Conservation (phyloP, 2,329 filamentous ascomycete species). For the Phialophora expanda region DNA sequence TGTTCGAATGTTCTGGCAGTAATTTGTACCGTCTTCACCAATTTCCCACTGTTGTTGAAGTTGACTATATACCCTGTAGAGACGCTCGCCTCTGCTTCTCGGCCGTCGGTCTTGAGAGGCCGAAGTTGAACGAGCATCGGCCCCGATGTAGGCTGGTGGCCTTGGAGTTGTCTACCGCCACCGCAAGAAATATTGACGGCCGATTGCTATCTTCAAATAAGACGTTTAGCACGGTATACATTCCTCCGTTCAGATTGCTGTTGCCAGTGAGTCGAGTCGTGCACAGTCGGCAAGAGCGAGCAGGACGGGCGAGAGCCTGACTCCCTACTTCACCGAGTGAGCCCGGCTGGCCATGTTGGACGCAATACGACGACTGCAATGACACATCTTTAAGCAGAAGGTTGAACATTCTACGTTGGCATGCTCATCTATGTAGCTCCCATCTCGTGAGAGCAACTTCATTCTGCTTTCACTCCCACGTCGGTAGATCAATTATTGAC, state of each 20-base stretch:
- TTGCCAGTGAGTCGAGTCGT: neutral
- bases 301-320: neutral
- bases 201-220: neutral
- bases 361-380: neutral
- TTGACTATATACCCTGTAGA: neutral
- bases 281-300: neutral
- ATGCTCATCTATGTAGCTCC: neutral
- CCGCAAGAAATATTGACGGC: neutral
- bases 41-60: neutral
- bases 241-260: neutral
- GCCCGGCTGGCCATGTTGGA: neutral
- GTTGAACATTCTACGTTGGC: neutral
- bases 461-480: neutral
- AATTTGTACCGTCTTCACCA: neutral
- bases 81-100: neutral
- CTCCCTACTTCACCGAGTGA: neutral
- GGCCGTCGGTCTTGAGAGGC: neutral
- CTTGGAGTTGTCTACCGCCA: neutral
- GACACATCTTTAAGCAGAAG: neutral
- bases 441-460: neutral
- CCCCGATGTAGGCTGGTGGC: neutral
- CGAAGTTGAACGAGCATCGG: neutral
- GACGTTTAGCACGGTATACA: neutral
- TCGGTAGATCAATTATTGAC: neutral
- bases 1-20: neutral